Conservation (phyloP, 306 rosid species). For the Leucaena leucocephala region DNA sequence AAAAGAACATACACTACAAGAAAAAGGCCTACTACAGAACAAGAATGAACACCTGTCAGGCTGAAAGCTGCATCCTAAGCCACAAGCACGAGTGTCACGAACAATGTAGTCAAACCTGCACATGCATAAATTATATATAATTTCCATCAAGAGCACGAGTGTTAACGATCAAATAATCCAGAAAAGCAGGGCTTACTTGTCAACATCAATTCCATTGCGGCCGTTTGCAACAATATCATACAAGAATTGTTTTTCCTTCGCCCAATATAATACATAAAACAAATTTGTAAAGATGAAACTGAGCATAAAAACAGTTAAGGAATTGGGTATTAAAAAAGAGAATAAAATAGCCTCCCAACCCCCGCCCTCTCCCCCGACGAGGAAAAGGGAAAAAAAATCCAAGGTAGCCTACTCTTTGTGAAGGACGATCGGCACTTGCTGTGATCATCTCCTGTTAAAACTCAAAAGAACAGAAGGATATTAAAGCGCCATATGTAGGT, state of each 20-base stretch:
- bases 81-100: conserved; percentile 90
- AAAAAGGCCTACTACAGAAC: conserved; percentile 27
- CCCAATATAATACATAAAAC: background rate
- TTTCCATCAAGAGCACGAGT: conserved; percentile 18
- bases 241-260: conserved; percentile 63
- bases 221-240: conserved; percentile 97
- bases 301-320: background rate
- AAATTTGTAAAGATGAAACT: background rate
- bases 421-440: conserved; percentile 28
- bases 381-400: background rate
- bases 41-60: conserved; percentile 55
- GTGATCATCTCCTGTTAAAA: conserved; percentile 53
- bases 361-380: background rate
- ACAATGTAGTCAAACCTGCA: conserved; percentile 88
- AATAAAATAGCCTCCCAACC: background rate
- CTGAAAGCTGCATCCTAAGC: conserved; percentile 86
- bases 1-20: conserved; percentile 8
- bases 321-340: background rate
- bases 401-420: conserved; percentile 41
- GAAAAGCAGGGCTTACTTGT: conserved; percentile 60
- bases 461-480: conserved; percentile 37
- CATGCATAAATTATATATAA: conserved; percentile 7
- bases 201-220: conserved; percentile 92
- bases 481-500: conserved; percentile 7
- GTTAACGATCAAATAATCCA: conserved; percentile 18